These are phyloP conservation scores for Cercospora sojina DNA, from an alignment of 2,329 filamentous ascomycete genomes.

Conservation along the genomic window DNA sequence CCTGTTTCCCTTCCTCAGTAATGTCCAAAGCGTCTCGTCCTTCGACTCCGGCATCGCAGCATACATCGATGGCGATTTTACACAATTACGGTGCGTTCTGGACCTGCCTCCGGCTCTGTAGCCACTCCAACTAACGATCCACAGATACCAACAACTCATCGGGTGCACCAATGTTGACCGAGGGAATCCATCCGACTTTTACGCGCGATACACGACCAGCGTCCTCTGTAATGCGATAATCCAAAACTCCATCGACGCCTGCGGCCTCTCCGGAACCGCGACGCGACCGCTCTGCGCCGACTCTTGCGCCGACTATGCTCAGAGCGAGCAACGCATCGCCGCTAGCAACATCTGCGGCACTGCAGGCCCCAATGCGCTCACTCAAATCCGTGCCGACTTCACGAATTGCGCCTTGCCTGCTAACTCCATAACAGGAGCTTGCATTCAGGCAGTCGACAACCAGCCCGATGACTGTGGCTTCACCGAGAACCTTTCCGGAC, in stretches of 20 bases:
- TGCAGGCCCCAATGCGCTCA: constrained; percentile 63
- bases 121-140: constrained; percentile 36
- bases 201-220: constrained; percentile 89
- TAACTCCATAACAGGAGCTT: constrained; percentile 71
- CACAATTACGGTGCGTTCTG: constrained; percentile 68
- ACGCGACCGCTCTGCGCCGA: constrained; percentile 82
- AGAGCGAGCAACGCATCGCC: constrained; percentile 82
- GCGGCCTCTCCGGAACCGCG: constrained; percentile 62
- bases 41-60: constrained; percentile 74
- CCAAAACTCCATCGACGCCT: constrained; percentile 76
- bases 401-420: constrained; percentile 81
- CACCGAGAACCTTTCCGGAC: constrained; percentile 64
- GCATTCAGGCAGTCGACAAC: constrained; percentile 74
- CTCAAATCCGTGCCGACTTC: constrained; percentile 87
- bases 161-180: constrained; percentile 78
- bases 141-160: constrained; percentile 76
- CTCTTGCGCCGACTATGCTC: constrained; percentile 81
- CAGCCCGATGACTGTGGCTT: constrained; percentile 88
- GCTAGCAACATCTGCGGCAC: constrained; percentile 73
- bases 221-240: constrained; percentile 92
- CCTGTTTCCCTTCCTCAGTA: constrained; percentile 76
- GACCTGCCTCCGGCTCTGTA: too few relatives aligned
- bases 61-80: constrained; percentile 74
- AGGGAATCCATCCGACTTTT: constrained; percentile 74
- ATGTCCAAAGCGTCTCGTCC: constrained; percentile 69